Percentiles rank a stretch among this genome's conserved stretches.
Evolutionary conservation across 2,329 filamentous ascomycete species (phyloP).

Genomic region (Cadophora gregata): DNA sequence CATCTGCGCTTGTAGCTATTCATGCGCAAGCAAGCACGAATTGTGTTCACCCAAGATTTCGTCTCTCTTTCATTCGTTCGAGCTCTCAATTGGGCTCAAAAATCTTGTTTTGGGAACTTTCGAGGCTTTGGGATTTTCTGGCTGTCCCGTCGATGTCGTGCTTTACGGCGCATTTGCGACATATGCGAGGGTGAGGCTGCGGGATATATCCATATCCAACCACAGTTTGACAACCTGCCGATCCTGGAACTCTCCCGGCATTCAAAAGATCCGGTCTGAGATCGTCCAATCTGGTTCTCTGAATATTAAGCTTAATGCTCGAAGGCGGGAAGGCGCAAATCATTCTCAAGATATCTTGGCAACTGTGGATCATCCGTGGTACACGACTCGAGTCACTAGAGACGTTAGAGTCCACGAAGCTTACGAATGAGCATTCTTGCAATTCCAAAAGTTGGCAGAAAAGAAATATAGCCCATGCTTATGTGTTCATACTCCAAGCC

Average conservation of each 20-base stretch:
- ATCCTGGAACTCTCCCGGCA: not conserved
- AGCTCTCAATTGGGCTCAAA: not conserved
- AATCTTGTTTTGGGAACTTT: not conserved
- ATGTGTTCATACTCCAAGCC: not conserved
- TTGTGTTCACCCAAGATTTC: no score
- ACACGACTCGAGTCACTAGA: not conserved
- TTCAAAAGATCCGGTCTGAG: not conserved
- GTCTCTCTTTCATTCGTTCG: no score
- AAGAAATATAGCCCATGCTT: not conserved
- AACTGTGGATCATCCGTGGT: not conserved
- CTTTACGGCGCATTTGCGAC: not conserved
- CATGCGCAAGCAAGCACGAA: no score
- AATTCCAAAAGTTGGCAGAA: conserved; percentile 3
- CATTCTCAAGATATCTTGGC: not conserved
- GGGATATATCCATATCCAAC: not conserved
- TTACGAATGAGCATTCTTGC: not conserved
- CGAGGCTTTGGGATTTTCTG: not conserved
- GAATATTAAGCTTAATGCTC: conserved; percentile 1
- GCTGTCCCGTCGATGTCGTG: not conserved
- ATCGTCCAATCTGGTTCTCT: not conserved
- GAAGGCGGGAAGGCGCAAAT: not conserved
- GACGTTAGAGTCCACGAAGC: no score
- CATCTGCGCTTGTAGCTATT: no score
- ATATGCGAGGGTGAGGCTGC: not conserved
- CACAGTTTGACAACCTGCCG: not conserved